Percentiles rank a stretch among this genome's conserved stretches.
These are phyloP conservation scores for Boletus subparvulus DNA, from an alignment of 768 basidiomycete genomes.

Conservation along the genomic window DNA sequence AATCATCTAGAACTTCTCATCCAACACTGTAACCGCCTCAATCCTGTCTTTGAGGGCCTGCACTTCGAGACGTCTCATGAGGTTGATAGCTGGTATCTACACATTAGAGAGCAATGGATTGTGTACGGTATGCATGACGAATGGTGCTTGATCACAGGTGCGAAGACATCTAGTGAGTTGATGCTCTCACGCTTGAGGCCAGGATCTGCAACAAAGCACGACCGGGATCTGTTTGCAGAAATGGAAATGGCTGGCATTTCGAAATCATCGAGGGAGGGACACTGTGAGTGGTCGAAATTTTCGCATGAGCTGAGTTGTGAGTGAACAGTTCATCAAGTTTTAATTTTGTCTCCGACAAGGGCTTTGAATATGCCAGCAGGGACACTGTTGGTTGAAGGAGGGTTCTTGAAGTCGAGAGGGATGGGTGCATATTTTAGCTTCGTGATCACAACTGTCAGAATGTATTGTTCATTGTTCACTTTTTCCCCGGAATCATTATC, in stretches of 20 bases:
- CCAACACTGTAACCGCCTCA: conserved; percentile 59
- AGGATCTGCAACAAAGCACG: conserved; percentile 60
- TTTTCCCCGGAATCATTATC: conserved; percentile 8
- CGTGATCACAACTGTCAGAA: conserved; percentile 15
- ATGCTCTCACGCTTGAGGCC: conserved; percentile 35
- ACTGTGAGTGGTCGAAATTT: conserved; percentile 62
- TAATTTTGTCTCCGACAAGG: conserved; percentile 63
- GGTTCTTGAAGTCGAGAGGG: conserved; percentile 74
- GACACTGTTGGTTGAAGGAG: conserved; percentile 66
- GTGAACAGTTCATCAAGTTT: conserved; percentile 68
- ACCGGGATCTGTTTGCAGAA: conserved; percentile 55
- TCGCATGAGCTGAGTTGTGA: conserved; percentile 76
- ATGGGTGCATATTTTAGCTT: conserved; percentile 69
- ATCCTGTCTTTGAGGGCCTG: conserved; percentile 63
- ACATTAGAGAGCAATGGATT: conserved; percentile 46
- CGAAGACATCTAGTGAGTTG: conserved; percentile 42
- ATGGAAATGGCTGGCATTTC: conserved; percentile 65
- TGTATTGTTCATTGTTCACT: conserved; percentile 13
- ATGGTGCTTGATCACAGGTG: conserved; percentile 45
- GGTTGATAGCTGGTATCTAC: conserved; percentile 48
- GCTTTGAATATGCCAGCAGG: conserved; percentile 90
- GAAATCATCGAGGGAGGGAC: conserved; percentile 77
- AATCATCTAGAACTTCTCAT: conserved; percentile 63
- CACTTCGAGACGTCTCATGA: conserved; percentile 56
- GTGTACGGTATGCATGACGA: conserved; percentile 50